phyloP scores from a whole-genome alignment of 139 green algal species.

The Tetratostichococcus sp. region DNA sequence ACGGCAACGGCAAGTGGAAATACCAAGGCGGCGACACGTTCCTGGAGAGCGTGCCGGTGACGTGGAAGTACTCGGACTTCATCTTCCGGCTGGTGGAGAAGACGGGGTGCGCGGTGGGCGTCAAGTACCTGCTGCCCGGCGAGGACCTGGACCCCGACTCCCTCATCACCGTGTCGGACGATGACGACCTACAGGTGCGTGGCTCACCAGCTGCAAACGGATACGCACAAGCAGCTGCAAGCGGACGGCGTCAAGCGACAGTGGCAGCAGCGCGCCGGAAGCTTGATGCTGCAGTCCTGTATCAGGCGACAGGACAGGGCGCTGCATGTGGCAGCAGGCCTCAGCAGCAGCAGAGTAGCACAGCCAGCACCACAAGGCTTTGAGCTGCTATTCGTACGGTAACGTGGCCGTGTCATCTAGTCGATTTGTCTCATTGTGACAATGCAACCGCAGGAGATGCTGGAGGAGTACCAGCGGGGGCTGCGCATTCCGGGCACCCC shows the following conservation, averaged over 20 bases:
- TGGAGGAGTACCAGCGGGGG: constrained; percentile 61
- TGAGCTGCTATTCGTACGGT: background rate
- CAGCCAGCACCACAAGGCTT: background rate
- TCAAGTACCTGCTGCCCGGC: constrained; percentile 58
- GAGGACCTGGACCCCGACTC: constrained; percentile 66
- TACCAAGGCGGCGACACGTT: constrained; percentile 43
- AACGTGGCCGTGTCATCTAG: too few relatives aligned
- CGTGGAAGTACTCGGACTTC: constrained; percentile 49
- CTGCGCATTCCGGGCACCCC: constrained; percentile 39
- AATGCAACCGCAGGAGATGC: constrained; percentile 77
- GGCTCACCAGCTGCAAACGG: too few relatives aligned
- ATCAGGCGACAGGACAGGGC: too few relatives aligned
- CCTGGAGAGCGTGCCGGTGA: constrained; percentile 39
- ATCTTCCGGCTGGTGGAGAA: constrained; percentile 57
- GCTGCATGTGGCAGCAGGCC: too few relatives aligned
- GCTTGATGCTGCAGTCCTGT: too few relatives aligned
- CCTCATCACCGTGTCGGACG: constrained; percentile 67
- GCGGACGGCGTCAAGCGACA: too few relatives aligned
- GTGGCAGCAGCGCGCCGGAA: too few relatives aligned
- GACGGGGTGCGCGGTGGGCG: constrained; percentile 39
- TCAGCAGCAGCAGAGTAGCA: too few relatives aligned
- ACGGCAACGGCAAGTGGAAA: constrained; percentile 18
- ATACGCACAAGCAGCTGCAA: too few relatives aligned
- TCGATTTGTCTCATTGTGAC: too few relatives aligned
- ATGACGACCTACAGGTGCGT: constrained; percentile 68